phyloP scores from a whole-genome alignment of 345 rosid genomes.

The Draba incana region DNA sequence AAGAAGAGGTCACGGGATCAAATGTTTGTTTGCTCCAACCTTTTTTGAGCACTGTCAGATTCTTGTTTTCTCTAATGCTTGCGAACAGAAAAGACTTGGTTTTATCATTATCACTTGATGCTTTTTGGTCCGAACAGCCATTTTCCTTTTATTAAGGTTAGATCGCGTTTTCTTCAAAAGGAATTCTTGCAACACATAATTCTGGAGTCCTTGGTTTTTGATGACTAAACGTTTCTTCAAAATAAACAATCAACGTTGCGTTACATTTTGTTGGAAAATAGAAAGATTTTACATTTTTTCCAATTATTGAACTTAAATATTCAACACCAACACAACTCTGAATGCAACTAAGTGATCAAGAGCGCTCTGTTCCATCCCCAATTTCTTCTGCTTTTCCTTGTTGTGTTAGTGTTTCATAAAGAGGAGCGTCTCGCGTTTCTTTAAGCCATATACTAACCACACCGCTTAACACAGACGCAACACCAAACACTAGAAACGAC shows the following conservation, averaged over 20 bases:
- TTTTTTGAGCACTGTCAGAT: slow-evolving; percentile 38
- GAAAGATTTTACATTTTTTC: slow-evolving; percentile 22
- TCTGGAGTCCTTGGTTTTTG: not conserved
- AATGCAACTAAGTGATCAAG: not conserved
- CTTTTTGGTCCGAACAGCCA: slow-evolving; percentile 32
- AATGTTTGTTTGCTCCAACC: slow-evolving; percentile 35
- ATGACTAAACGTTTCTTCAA: slow-evolving; percentile 1
- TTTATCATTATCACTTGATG: slow-evolving; percentile 32
- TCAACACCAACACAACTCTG: not conserved
- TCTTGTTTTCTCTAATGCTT: slow-evolving; percentile 41
- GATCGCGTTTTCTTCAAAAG: slow-evolving; percentile 11
- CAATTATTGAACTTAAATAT: slow-evolving; percentile 25
- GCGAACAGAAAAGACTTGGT: slow-evolving; percentile 29
- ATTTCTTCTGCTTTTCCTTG: slow-evolving; percentile 54
- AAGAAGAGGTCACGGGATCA: slow-evolving; percentile 24
- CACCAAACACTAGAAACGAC: slow-evolving; percentile 63
- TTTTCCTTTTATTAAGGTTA: slow-evolving; percentile 30
- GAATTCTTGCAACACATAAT: not conserved
- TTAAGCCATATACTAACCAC: slow-evolving; percentile 57
- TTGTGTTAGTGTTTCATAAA: slow-evolving; percentile 63
- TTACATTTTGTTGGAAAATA: slow-evolving; percentile 2
- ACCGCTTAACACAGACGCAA: slow-evolving; percentile 57
- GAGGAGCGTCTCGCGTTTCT: slow-evolving; percentile 67
- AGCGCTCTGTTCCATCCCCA: slow-evolving; percentile 1
- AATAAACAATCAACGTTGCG: slow-evolving; percentile 9